Evolutionary conservation across 2,329 filamentous ascomycete species (phyloP), one percentile per base, ranked within the genome.

Genomic region (Purpureocillium lavendulum): DNA sequence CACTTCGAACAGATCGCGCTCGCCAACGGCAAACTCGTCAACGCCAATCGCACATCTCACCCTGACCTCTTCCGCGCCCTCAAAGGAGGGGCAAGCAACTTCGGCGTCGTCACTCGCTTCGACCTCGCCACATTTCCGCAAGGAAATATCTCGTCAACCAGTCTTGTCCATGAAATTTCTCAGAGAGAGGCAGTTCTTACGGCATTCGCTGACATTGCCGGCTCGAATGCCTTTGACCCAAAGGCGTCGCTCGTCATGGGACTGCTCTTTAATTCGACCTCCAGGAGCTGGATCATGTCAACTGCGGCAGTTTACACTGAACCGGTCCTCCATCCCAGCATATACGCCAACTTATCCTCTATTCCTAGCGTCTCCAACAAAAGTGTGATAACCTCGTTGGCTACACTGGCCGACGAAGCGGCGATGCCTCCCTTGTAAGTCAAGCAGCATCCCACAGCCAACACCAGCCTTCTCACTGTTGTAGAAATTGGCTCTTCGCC

Each of bases 61-160:
- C 3, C 43, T 0, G 66, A 73, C 38, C 57, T 74, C 1, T 73
- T 55, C 48, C 61, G 58, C 49, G 69, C 69, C 3, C 53, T 70
- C 7, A 60, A 61, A 26, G 65, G 65, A 14, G 69, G 68, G 15
- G 57, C 60, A 10, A 60, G 59, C 32, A 72, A 67, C 45, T 66
- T 67, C 18, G 67, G 64, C 37, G 48, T 58, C 38, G 46, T 55
- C 4, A 59, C 59, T 4, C 42, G 52, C 32, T 57, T 58, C 39
- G 49, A 59, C 44, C 38, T 59, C 31, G 42, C 40, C 5, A 51
- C 52, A 0, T 61, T 59, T 11, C 38, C 38, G 2, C 53, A 57
- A 38, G 48, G 51, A 10, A 26, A 26, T 26, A 26, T 26, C 21
- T 26, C 21, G 5, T 26, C 21, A 6, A 26, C 21, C 33, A 34